Evolutionary conservation across 2,329 filamentous ascomycete genomes (phyloP).

Genomic region (Botryotinia convoluta): DNA sequence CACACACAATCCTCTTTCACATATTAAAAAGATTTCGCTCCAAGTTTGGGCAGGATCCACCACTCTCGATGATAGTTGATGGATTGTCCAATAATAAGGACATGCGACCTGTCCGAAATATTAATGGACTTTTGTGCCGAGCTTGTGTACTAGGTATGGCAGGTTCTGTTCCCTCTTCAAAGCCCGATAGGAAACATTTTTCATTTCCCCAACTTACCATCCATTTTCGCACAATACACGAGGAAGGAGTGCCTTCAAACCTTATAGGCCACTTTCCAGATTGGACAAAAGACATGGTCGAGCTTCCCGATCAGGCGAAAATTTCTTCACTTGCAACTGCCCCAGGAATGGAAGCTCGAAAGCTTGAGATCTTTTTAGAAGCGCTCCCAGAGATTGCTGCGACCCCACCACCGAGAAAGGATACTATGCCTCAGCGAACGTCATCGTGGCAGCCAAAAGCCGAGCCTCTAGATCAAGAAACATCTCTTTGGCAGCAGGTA

Average conservation of each 20-base stretch:
- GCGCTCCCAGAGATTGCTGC: conserved; percentile 48
- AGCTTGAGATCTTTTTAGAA: conserved; percentile 50
- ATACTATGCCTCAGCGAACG: background rate
- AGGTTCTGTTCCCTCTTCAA: conserved; percentile 30
- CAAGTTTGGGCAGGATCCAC: conserved; percentile 55
- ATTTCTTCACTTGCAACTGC: conserved; percentile 49
- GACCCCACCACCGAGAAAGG: conserved; percentile 7
- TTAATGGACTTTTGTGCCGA: conserved; percentile 55
- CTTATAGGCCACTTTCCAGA: conserved; percentile 41
- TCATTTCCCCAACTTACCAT: conserved; percentile 60
- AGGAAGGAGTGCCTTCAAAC: conserved; percentile 34
- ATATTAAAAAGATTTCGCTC: conserved; percentile 55
- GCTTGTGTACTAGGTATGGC: conserved; percentile 46
- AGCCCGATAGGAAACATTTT: conserved; percentile 43
- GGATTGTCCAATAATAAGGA: conserved; percentile 55
- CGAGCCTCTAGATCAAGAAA: background rate
- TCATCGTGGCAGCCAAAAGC: conserved; percentile 14
- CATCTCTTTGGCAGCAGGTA: conserved; percentile 5
- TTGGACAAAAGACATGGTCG: conserved; percentile 61
- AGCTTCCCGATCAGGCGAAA: conserved; percentile 51
- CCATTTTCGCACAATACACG: conserved; percentile 50
- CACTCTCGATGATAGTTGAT: conserved; percentile 58
- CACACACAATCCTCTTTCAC: conserved; percentile 64
- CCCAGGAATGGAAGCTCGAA: conserved; percentile 56
- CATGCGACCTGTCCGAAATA: conserved; percentile 54